Conservation (phyloP, 257 asterid species). For the Nicotiana otophora region DNA sequence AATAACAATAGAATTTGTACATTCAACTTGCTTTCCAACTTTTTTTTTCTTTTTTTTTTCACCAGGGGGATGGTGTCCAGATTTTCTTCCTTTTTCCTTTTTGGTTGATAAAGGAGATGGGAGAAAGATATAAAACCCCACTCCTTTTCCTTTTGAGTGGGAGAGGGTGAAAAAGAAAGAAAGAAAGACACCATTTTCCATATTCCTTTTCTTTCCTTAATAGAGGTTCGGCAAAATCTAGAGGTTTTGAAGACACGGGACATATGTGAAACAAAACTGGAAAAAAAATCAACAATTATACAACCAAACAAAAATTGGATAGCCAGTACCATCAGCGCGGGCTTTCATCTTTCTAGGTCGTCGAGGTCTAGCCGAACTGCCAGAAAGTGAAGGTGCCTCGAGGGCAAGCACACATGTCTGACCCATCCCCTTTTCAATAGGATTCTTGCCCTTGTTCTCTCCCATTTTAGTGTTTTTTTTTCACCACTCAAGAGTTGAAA, state of each 20-base stretch:
- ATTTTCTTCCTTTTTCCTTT: neutral
- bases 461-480: neutral
- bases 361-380: neutral
- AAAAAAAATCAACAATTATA: neutral
- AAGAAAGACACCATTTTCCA: neutral
- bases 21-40: neutral
- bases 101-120: neutral
- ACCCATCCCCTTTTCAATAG: neutral
- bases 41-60: neutral
- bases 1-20: neutral
- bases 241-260: neutral
- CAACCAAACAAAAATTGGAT: neutral
- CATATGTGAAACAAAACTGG: neutral
- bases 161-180: neutral
- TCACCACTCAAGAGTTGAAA: neutral
- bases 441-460: neutral
- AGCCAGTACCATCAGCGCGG: neutral
- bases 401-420: neutral
- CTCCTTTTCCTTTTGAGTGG: too few relatives aligned
- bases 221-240: neutral
- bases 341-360: neutral
- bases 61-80: neutral
- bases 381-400: neutral
- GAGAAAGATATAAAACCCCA: neutral
- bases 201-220: neutral